Evolutionary conservation across 164 flowering plant species (phyloP), one percentile per base, ranked within the genome.

Genomic region (Vitis riparia): DNA sequence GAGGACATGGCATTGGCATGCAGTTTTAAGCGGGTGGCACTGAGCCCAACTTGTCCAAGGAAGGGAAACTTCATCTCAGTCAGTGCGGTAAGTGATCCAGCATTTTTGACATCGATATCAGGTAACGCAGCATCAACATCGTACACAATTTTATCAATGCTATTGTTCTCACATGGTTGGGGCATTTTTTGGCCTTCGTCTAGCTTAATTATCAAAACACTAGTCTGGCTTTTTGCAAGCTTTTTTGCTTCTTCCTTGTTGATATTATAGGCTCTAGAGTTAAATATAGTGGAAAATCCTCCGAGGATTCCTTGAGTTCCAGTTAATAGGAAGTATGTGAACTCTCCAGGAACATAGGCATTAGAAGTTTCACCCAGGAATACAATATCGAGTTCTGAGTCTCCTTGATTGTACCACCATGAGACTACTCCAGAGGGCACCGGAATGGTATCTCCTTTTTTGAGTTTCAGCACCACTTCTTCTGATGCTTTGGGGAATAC

Each of bases 331-430:
- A 80, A 78, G 19, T 76, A 72, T 51, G 74, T 73, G 75, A 80
- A 68, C 8, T 70, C 30, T n/a, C 86, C 82, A 8, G 83, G 77
- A 19, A 47, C 56, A 48, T 71, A 53, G 10, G 75, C 73, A 15
- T 55, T 67, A 13, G 67, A 64, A 10, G 82, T 74, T 49, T 80
- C 78, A 5, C 80, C 83, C 14, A 80, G 9, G 73, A 82, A 80
- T 0, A 70, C 66, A 0, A 83, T 59, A 17, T 51, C 69, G 0
- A 72, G 12, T 1, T 82, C 83, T 0, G 79, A 68, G 53, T 78
- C 83, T 23, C 73, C 80, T 12, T 58, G 23, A 66, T 80, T 78
- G 72, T 52, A 80, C 86, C 86, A 83, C 83, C 83, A 80, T 10
- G 82, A 78, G 27, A 78, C 63, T 8, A 50, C 62, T 11, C 82